Conservation (phyloP, 2,329 filamentous ascomycete genomes). For the Pseudogymnoascus sp. region DNA sequence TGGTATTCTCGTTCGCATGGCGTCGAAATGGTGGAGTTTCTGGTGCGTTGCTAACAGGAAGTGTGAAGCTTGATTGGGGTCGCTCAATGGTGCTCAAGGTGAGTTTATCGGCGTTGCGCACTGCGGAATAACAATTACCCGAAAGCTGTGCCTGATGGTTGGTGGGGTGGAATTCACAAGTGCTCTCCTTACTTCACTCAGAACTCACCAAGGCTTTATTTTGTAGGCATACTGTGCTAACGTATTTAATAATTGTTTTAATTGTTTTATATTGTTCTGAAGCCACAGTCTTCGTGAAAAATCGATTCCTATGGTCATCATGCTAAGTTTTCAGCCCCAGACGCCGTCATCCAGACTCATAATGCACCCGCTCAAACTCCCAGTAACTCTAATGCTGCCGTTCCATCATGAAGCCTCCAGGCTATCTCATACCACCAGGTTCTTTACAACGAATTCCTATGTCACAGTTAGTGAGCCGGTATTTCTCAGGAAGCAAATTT, state of each 20-base stretch:
- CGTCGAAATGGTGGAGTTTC: neutral
- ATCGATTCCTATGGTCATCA: neutral
- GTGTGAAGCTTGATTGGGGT: neutral
- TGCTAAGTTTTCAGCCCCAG: neutral
- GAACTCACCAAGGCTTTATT: neutral
- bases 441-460: slow-evolving; percentile 48
- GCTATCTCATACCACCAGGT: slow-evolving; percentile 36
- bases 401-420: slow-evolving; percentile 4
- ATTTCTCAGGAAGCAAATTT: neutral
- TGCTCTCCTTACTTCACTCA: neutral
- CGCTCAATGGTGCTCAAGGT: neutral
- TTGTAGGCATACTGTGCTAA: neutral
- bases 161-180: neutral
- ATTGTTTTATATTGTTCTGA: neutral
- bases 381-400: neutral
- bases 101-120: neutral
- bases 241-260: neutral
- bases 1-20: neutral
- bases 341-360: neutral
- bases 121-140: neutral
- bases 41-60: neutral
- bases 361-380: slow-evolving; percentile 3
- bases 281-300: neutral
- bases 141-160: neutral
- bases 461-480: slow-evolving; percentile 13